Evolutionary conservation across 768 basidiomycete species (phyloP), one percentile per base, ranked within the genome.

Genomic region (Xerocomus spinulosus): DNA sequence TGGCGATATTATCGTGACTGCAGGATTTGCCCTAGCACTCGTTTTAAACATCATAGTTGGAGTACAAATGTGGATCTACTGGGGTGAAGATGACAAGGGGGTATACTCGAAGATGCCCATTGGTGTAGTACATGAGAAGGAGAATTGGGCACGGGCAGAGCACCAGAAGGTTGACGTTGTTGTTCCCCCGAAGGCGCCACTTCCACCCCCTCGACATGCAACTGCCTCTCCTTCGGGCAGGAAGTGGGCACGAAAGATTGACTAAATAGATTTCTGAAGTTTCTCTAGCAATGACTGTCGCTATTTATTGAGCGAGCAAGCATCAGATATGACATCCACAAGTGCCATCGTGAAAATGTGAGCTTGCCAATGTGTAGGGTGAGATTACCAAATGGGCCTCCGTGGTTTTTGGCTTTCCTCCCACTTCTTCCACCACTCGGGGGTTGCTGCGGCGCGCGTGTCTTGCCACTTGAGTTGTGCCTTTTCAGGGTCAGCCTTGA

Each of bases 11-110:
- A 74, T 96, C 54, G 80, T 98, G 54, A 71, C 81, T 17, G 86
- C 88, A 21, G 89, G 92, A 23, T 98, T 93, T 66, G 81, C 77
- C 0, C 76, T 93, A 18, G 91, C 92, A 2, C 80, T 95, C 1
- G 37, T 82, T 6, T 73, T 98, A 9, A 99, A 99, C 67, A 52
- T 82, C 48, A 73, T 95, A n/a, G 70, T 98, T 12, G 93, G 88
- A 3, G 70, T 68, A 10, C 93, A 97, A 71, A 75, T 97, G 76
- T 86, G 83, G 75, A 67, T 78, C 70, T 97, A 88, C 65, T 88
- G 87, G 86, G 85, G 83, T 12, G 73, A 76, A 51, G 77, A 75
- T 13, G 70, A 60, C 39, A 64, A 58, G 50, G 69, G 68, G 20
- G 55, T 56, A 28, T 44, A 56, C 41, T 49, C 58, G 2, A 60